Percentiles rank a stretch among this genome's conserved stretches.
These are phyloP conservation scores for Areca catechu DNA, from an alignment of 176 grass and related monocot species.

Conservation along the genomic window DNA sequence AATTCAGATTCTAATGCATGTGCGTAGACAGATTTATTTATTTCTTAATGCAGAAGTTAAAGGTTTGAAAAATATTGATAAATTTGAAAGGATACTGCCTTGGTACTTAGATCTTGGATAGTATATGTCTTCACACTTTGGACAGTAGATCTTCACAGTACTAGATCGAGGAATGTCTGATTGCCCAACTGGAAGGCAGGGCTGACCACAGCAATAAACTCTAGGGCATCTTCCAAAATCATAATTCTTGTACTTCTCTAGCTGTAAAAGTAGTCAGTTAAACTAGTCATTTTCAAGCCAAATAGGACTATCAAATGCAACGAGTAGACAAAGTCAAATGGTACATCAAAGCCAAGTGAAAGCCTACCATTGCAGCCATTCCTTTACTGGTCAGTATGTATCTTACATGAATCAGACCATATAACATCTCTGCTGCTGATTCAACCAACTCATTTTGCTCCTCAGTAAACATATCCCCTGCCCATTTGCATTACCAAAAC, in stretches of 20 bases:
- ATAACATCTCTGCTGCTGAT: too few species aligned
- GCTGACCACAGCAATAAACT: conserved; percentile 89
- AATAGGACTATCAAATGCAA: conserved; percentile 8
- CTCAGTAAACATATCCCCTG: too few species aligned
- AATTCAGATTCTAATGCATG: too few species aligned
- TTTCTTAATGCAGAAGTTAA: too few species aligned
- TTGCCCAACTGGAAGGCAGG: conserved; percentile 93
- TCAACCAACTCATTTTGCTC: too few species aligned
- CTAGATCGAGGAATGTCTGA: conserved; percentile 85
- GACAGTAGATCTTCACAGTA: conserved; percentile 94
- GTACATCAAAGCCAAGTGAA: background rate
- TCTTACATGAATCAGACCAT: too few species aligned
- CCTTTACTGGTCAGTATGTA: too few species aligned
- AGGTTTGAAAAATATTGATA: too few species aligned
- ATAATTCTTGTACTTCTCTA: conserved; percentile 96
- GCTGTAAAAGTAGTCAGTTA: conserved; percentile 18
- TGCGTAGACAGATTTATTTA: too few species aligned
- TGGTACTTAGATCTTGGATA: conserved; percentile 96
- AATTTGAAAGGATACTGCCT: conserved; percentile 84
- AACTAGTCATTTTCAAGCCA: background rate
- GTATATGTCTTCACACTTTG: conserved; percentile 92
- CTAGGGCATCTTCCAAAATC: conserved; percentile 95
- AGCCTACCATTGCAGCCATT: too few species aligned
- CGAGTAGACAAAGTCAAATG: background rate
- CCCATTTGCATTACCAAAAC: too few species aligned